Conservation (phyloP, 2,329 filamentous ascomycete genomes). For the Stemphylium beticola region DNA sequence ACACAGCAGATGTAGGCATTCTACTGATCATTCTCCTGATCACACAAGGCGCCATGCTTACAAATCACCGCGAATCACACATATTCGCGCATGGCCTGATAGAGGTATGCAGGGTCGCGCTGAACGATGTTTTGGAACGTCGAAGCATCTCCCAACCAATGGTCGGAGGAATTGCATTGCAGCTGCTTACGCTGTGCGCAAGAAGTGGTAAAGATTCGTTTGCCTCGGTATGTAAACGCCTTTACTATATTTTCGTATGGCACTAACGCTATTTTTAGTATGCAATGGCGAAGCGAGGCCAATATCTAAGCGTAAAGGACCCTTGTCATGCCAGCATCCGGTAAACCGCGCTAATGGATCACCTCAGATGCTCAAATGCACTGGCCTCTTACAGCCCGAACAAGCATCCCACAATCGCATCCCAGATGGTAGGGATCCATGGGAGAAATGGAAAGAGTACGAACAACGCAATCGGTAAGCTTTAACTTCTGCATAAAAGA, state of each 20-base stretch:
- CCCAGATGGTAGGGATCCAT: neutral
- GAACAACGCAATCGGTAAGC: conserved; percentile 10
- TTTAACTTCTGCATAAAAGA: neutral
- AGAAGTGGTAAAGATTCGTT: conserved; percentile 8
- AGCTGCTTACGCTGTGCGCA: conserved; percentile 8
- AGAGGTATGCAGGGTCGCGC: conserved; percentile 9
- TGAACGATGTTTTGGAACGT: conserved; percentile 8
- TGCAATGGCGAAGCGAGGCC: conserved; percentile 7
- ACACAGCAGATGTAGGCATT: conserved; percentile 8
- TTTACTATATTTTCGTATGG: neutral
- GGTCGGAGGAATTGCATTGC: conserved; percentile 6
- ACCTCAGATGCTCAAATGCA: conserved; percentile 1
- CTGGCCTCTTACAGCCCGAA: conserved; percentile 3
- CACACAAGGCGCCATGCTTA: conserved; percentile 11
- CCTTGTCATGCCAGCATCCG: neutral
- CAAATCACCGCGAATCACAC: conserved; percentile 5
- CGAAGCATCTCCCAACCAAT: conserved; percentile 11
- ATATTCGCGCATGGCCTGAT: conserved; percentile 7
- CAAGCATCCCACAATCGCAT: neutral
- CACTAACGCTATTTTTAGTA: neutral
- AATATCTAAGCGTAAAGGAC: conserved; percentile 8
- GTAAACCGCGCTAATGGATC: neutral
- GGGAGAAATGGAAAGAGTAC: conserved; percentile 9
- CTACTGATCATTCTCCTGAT: conserved; percentile 6
- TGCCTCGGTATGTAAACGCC: neutral